Evolutionary conservation across 208 protist species (phyloP).

Genomic region (Vickermania ingenoplastis): DNA sequence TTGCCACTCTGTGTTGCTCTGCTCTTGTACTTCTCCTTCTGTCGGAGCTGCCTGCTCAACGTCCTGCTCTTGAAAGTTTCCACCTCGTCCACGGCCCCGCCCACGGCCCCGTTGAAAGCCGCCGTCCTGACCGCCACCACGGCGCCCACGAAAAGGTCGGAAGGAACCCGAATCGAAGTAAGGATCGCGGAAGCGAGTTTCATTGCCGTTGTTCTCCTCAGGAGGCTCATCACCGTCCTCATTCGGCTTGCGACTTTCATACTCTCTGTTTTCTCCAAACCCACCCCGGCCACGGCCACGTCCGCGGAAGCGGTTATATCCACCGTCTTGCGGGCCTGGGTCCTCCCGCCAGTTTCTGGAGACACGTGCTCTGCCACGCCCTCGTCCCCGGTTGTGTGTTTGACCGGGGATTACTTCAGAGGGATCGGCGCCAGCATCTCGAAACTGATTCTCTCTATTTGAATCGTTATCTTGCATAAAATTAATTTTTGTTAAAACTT

Average conservation of each 20-base stretch:
- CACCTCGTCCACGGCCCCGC: constrained; percentile 13
- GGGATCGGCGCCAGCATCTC: constrained; percentile 22
- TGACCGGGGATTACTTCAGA: constrained; percentile 1
- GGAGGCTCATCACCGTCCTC: neutral
- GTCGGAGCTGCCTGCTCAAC: neutral
- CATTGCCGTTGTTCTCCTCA: neutral
- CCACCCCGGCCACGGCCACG: constrained; percentile 21
- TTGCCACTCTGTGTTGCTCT: neutral
- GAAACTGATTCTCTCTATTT: constrained; percentile 33
- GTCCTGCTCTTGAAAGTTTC: constrained; percentile 2
- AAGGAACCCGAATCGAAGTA: constrained; percentile 11
- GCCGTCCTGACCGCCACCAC: constrained; percentile 14
- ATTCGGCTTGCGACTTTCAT: neutral
- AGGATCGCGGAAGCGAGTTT: constrained; percentile 7
- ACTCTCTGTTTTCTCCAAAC: neutral
- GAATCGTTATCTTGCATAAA: constrained; percentile 49
- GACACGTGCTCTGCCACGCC: neutral
- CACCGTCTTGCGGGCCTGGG: constrained; percentile 3
- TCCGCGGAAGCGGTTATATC: constrained; percentile 24
- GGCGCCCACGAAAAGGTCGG: constrained; percentile 8
- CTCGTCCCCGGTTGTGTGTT: neutral
- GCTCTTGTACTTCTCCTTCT: neutral
- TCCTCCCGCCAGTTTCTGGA: constrained; percentile 8
- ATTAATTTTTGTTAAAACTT: constrained; percentile 7
- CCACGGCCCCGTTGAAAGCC: constrained; percentile 13